phyloP scores from a whole-genome alignment of 768 basidiomycete genomes.

The Zangia roseola region DNA sequence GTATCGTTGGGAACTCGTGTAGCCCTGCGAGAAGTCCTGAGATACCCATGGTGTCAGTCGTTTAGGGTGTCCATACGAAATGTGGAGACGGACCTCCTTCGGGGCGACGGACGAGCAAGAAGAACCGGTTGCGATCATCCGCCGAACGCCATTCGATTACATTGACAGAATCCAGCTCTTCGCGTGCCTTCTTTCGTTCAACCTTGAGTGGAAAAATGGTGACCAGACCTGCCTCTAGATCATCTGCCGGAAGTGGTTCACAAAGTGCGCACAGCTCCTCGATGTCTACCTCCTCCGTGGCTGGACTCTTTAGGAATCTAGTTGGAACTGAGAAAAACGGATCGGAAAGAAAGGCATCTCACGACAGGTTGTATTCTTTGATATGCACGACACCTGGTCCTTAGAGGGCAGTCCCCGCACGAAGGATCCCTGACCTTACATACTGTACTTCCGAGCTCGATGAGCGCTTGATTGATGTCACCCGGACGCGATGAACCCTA shows the following conservation, averaged over 20 bases:
- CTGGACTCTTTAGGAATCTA: neutral
- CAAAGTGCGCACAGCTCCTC: constrained; percentile 78
- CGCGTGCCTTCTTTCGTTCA: constrained; percentile 76
- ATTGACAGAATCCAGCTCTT: constrained; percentile 83
- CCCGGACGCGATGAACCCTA: constrained; percentile 56
- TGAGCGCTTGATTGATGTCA: constrained; percentile 89
- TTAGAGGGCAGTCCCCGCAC: constrained; percentile 73
- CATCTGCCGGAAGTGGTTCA: constrained; percentile 46
- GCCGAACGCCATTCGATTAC: constrained; percentile 74
- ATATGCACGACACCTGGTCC: constrained; percentile 67
- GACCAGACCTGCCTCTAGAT: constrained; percentile 37
- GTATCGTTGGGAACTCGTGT: constrained; percentile 77
- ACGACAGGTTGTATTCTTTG: constrained; percentile 16
- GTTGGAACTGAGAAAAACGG: neutral
- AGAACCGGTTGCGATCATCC: constrained; percentile 47
- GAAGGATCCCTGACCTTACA: constrained; percentile 83
- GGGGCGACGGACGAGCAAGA: constrained; percentile 79
- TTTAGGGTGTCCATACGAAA: neutral
- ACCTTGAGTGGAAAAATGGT: constrained; percentile 87
- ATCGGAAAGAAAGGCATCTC: neutral
- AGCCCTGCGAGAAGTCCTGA: constrained; percentile 88
- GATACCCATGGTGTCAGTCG: neutral
- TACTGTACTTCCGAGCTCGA: constrained; percentile 91
- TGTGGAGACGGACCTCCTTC: constrained; percentile 71
- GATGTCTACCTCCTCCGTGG: constrained; percentile 49